Conservation (phyloP, 148 eudicot genomes). For the Talinum fruticosum region DNA sequence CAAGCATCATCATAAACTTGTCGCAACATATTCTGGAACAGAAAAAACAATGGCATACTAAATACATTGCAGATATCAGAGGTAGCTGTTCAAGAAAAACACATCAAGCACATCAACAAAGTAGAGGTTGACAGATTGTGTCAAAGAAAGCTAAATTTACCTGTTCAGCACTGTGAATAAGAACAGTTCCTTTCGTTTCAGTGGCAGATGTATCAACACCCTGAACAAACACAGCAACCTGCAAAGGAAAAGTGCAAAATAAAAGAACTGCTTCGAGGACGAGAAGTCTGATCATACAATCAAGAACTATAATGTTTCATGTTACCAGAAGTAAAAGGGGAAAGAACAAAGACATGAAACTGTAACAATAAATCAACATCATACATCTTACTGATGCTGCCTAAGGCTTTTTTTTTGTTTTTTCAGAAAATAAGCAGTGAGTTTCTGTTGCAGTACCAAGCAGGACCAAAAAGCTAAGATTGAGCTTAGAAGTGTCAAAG, state of each 20-base stretch:
- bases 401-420: no score
- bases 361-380: no score
- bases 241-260: slow-evolving; percentile 10
- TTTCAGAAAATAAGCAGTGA: no score
- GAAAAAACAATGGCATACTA: neutral
- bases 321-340: neutral
- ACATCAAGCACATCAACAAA: no score
- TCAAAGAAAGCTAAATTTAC: slow-evolving; percentile 29
- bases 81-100: neutral
- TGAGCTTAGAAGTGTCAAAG: no score
- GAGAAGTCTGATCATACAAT: neutral
- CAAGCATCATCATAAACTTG: neutral
- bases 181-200: slow-evolving; percentile 96
- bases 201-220: slow-evolving; percentile 92
- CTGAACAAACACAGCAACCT: slow-evolving; percentile 90
- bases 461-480: no score
- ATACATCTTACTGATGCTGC: no score
- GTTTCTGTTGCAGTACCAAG: no score
- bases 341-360: no score
- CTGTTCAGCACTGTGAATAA: slow-evolving; percentile 92
- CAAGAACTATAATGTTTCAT: neutral
- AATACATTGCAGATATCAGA: neutral
- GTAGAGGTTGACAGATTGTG: neutral
- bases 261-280: neutral
- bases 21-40: neutral